Percentiles rank a stretch among this genome's conserved stretches.
phyloP scores from a whole-genome alignment of 352 stramenopile species.

The Phytophthora lateralis region DNA sequence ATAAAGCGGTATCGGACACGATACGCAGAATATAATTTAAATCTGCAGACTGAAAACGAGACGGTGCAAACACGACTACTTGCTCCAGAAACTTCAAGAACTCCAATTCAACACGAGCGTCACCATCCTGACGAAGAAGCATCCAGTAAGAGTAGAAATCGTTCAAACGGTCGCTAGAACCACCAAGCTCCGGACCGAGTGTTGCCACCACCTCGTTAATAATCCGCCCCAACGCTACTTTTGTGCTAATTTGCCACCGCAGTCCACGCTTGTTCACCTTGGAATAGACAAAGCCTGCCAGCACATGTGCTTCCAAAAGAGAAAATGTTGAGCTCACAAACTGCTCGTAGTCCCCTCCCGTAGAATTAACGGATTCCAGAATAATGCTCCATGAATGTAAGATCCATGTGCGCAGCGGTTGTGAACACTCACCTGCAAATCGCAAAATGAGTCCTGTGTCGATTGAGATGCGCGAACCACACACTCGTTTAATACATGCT shows the following conservation, averaged over 20 bases:
- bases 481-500: slow-evolving; percentile 80
- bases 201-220: slow-evolving; percentile 74
- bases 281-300: slow-evolving; percentile 78
- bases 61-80: slow-evolving; percentile 80
- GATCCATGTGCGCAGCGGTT: slow-evolving; percentile 86
- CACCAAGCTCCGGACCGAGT: slow-evolving; percentile 58
- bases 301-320: slow-evolving; percentile 75
- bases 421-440: slow-evolving; percentile 65
- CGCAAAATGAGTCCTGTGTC: slow-evolving; percentile 79
- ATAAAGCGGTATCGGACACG: slow-evolving; percentile 51
- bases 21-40: slow-evolving; percentile 68
- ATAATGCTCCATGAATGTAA: slow-evolving; percentile 86
- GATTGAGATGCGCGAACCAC: slow-evolving; percentile 75
- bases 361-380: slow-evolving; percentile 76
- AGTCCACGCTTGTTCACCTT: slow-evolving; percentile 63
- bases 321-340: slow-evolving; percentile 77
- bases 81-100: slow-evolving; percentile 86
- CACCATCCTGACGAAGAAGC: slow-evolving; percentile 68
- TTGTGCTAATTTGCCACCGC: slow-evolving; percentile 58
- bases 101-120: slow-evolving; percentile 76
- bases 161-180: slow-evolving; percentile 50
- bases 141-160: slow-evolving; percentile 78
- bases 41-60: slow-evolving; percentile 57
- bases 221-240: slow-evolving; percentile 62
- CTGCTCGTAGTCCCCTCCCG: slow-evolving; percentile 82